Conservation (phyloP, 140 eudicot species). For the Cichorium intybus region DNA sequence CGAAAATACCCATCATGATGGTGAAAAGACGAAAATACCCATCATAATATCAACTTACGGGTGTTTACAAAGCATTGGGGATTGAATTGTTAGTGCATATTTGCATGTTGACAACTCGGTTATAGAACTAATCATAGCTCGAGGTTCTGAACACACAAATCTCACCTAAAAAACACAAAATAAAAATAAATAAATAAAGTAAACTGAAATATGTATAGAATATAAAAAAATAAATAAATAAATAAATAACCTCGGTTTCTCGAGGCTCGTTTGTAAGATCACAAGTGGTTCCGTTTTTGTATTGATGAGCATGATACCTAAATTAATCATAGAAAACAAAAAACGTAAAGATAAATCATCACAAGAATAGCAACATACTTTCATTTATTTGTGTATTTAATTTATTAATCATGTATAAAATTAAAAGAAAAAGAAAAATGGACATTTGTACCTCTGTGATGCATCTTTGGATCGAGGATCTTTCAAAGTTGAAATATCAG, state of each 20-base stretch:
- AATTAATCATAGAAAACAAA: slow-evolving; percentile 3
- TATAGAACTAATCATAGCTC: slow-evolving; percentile 89
- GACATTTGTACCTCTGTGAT: slow-evolving; percentile 64
- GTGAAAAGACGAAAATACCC: too few species aligned
- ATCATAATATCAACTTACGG: too few species aligned
- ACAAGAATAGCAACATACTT: not conserved
- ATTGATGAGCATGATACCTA: slow-evolving; percentile 92
- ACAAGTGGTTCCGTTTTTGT: slow-evolving; percentile 87
- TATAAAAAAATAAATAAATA: not conserved
- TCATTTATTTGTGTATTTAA: not conserved
- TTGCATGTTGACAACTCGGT: slow-evolving; percentile 95
- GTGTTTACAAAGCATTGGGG: slow-evolving; percentile 92
- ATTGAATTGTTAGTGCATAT: slow-evolving; percentile 87
- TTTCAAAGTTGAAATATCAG: slow-evolving; percentile 76
- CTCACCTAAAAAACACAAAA: slow-evolving; percentile 61
- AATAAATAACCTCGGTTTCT: slow-evolving; percentile 70
- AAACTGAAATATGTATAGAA: not conserved
- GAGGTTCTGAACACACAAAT: slow-evolving; percentile 91
- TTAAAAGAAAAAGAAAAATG: not conserved
- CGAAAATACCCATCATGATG: not conserved
- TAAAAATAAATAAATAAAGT: not conserved
- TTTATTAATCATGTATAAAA: not conserved
- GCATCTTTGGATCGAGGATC: slow-evolving; percentile 99
- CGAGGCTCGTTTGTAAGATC: slow-evolving; percentile 89
- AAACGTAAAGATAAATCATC: not conserved